Evolutionary conservation across 140 eudicot genomes (phyloP).

Genomic region (Ambrosia hybrid): DNA sequence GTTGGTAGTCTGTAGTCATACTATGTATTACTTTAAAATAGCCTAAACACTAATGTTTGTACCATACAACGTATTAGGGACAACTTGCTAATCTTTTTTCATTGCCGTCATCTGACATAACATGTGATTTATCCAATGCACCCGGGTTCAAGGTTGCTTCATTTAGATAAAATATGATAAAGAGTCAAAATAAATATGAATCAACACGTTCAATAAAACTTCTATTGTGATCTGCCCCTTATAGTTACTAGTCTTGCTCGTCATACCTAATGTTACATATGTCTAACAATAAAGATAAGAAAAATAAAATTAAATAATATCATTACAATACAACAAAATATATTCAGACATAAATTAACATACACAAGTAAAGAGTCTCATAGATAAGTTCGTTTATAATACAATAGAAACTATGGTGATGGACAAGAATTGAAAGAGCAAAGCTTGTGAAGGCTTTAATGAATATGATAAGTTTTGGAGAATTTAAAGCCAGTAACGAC

Average conservation of each 20-base stretch:
- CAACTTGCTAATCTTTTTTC: not conserved
- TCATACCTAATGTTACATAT: not conserved
- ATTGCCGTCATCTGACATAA: not conserved
- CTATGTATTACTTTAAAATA: not conserved
- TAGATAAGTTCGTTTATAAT: not conserved
- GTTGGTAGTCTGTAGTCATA: not conserved
- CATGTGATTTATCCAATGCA: not conserved
- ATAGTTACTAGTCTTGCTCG: not conserved
- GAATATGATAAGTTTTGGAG: not conserved
- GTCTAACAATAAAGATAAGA: not conserved
- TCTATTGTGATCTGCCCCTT: not conserved
- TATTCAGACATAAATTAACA: not conserved
- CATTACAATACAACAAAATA: not conserved
- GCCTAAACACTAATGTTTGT: not conserved
- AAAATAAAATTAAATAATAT: not conserved
- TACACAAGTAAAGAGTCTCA: not conserved
- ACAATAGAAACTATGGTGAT: not conserved
- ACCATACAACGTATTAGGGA: not conserved
- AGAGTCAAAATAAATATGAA: no score
- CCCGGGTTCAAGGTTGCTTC: not conserved
- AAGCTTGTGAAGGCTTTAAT: not conserved
- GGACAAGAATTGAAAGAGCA: not conserved
- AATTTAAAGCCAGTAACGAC: not conserved
- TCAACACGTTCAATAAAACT: no score
- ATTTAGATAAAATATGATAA: no score